These are phyloP conservation scores for Saccharum hybrid DNA, from an alignment of 202 grass and related monocot species.

Conservation along the genomic window DNA sequence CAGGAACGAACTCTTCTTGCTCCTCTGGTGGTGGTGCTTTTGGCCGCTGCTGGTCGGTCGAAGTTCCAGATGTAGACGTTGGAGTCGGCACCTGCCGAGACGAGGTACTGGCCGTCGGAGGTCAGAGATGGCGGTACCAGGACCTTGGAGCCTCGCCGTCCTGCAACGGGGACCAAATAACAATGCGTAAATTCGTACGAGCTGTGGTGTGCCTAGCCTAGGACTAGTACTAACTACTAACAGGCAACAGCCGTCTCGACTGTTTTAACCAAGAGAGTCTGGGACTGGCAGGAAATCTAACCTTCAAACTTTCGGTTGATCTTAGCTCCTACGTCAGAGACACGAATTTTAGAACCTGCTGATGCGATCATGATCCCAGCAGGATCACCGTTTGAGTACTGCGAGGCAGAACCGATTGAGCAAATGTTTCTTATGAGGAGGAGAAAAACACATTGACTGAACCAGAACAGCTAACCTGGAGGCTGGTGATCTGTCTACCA, in stretches of 20 bases:
- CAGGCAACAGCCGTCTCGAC: neutral
- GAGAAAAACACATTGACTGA: neutral
- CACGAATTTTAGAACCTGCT: constrained; percentile 58
- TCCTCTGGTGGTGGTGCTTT: constrained; percentile 18
- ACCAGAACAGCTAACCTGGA: constrained; percentile 56
- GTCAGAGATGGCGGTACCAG: constrained; percentile 58
- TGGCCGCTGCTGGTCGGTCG: neutral
- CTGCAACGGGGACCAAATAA: constrained; percentile 41
- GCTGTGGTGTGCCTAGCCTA: too few relatives aligned
- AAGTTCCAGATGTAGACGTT: constrained; percentile 71
- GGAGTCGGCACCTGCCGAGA: constrained; percentile 61
- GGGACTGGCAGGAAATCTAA: constrained; percentile 31
- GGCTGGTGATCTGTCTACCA: constrained; percentile 57
- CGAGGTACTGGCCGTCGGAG: constrained; percentile 57
- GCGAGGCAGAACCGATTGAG: neutral
- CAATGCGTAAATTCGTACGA: neutral
- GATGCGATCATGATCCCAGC: constrained; percentile 60
- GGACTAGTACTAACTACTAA: neutral
- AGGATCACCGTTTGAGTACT: constrained; percentile 50
- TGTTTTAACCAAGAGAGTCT: neutral
- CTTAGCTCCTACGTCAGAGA: constrained; percentile 49
- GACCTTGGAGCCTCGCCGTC: constrained; percentile 51
- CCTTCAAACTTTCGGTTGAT: constrained; percentile 65
- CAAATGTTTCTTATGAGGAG: neutral
- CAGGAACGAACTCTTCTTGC: constrained; percentile 46